Evolutionary conservation across 768 basidiomycete genomes (phyloP), one percentile per base, ranked within the genome.

Genomic region (Podaxis sp.): DNA sequence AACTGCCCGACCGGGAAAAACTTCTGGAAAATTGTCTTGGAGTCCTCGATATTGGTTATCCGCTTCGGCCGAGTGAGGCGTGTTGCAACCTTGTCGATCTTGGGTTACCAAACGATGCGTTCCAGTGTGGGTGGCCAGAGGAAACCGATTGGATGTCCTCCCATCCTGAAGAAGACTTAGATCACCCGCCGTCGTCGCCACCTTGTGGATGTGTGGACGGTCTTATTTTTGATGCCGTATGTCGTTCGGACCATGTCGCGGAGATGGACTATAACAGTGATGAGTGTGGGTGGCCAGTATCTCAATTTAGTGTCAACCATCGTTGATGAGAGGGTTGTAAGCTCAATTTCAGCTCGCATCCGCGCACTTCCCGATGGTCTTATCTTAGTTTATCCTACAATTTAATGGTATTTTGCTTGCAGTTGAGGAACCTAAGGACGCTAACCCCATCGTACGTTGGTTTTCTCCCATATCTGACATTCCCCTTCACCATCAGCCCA

Each of bases 21-120:
- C 36, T 59, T 21, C 38, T 50, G 13, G 57, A 52, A n/a, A 50
- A 59, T 32, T 52, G 51, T 9, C 37, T 59, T 27, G 50, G 50
- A 9, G 57, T 59, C 5, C 37, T 51, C 25, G 28, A 46, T 18
- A 38, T 52, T 5, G 57, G 57, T 10, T 51, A 59, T 10, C 57
- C 57, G 23, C 50, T 59, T 18, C 48, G 50, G 7, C 57, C 57
- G 5, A 59, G 57, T 35, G 23, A 40, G 27, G 57, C 50, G 11
- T 16, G 50, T 51, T 35, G 32, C 27, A 28, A 51, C 25, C 57
- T 52, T n/a, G 37, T 40, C 37, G 50, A 50, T 11, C 57, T 59
- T 6, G 57, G 50, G 16, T 21, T 51, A 14, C 47, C 35, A n/a
- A 50, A 10, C 7, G 48, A 16, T 25, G 10, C 38, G 7, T 7